Evolutionary conservation across 2,329 filamentous ascomycete genomes (phyloP).

Genomic region (Dothiorella sarmentorum): DNA sequence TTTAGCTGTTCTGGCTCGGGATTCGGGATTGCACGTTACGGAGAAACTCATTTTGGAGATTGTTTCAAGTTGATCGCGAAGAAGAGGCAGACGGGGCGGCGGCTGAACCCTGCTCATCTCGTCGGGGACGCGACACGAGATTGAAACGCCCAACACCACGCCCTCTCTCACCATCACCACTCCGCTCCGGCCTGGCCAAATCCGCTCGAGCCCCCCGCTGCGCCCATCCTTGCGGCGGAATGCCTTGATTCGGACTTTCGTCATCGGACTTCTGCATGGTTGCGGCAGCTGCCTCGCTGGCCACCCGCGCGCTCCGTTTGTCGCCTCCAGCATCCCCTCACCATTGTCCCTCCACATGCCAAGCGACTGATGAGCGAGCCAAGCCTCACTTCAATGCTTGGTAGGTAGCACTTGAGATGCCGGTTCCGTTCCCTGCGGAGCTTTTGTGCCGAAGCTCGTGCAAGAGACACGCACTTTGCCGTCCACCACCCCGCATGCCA

Average conservation of each 20-base stretch:
- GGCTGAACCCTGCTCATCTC: neutral
- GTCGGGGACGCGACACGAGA: neutral
- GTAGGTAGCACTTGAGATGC: neutral
- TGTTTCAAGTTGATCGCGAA: conserved; percentile 2
- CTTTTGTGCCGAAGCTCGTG: neutral
- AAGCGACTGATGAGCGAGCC: neutral
- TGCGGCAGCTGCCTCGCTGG: neutral
- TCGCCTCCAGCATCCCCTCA: neutral
- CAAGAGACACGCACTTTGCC: neutral
- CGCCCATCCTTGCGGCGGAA: neutral
- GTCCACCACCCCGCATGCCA: no score
- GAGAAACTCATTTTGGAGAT: neutral
- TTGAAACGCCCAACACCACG: neutral
- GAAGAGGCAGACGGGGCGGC: neutral
- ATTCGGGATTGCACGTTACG: neutral
- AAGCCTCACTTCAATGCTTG: conserved; percentile 6
- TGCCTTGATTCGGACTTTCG: neutral
- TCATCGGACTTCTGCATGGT: neutral
- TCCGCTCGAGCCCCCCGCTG: neutral
- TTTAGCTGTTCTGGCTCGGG: neutral
- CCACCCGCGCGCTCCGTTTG: neutral
- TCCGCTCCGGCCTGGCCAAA: neutral
- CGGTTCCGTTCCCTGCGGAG: neutral
- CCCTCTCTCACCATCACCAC: neutral
- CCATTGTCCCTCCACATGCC: neutral